These are phyloP conservation scores for Trichoderma semiorbis DNA, from an alignment of 2,329 filamentous ascomycete species.

Conservation along the genomic window DNA sequence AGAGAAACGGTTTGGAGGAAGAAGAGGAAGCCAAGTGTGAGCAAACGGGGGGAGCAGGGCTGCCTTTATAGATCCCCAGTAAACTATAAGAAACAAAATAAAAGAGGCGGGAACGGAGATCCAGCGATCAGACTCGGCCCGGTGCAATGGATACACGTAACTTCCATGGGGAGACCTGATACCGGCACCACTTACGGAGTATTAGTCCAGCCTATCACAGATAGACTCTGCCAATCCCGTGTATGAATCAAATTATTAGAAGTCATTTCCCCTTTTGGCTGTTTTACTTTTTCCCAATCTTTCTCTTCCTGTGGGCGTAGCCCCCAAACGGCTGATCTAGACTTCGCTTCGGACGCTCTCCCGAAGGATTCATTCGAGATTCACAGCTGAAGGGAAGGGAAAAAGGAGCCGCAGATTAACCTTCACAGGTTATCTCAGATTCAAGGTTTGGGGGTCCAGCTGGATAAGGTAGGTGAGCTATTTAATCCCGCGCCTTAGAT, in stretches of 20 bases:
- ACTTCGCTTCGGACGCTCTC: not conserved
- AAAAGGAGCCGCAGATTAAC: not conserved
- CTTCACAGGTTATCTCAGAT: not conserved
- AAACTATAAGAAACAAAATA: not conserved
- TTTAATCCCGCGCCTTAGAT: not conserved
- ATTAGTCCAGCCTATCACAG: not conserved
- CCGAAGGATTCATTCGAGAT: not conserved
- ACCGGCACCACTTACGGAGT: not conserved
- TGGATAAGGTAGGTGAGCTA: conserved; percentile 5
- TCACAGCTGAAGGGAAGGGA: not conserved
- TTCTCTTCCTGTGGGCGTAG: not conserved
- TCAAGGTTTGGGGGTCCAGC: not conserved
- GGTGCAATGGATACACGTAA: not conserved
- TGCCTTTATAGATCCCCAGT: not conserved
- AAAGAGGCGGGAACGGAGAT: conserved; percentile 10
- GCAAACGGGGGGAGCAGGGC: not conserved
- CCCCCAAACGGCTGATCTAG: not conserved
- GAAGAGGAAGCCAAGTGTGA: not conserved
- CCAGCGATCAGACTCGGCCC: conserved; percentile 3
- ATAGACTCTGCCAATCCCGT: not conserved
- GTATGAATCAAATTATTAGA: not conserved
- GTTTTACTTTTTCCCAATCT: too few relatives aligned
- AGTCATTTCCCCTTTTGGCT: not conserved
- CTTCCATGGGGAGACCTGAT: not conserved
- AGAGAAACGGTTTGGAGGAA: not conserved